phyloP scores from a whole-genome alignment of 495 filamentous ascomycete genomes.

The Aspergillus baeticus region DNA sequence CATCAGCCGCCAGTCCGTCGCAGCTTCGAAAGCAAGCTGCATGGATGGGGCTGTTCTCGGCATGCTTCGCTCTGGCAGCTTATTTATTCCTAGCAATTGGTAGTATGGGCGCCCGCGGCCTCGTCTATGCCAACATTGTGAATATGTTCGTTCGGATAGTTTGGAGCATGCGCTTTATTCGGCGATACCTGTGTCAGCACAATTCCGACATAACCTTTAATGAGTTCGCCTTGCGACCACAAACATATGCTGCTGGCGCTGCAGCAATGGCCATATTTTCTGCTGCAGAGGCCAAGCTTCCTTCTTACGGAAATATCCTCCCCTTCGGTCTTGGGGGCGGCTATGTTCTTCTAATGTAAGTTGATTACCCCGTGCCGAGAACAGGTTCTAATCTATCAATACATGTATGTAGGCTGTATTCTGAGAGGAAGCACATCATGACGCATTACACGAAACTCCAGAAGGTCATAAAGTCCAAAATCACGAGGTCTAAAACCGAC shows the following conservation, averaged over 20 bases:
- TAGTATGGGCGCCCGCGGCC: constrained; percentile 68
- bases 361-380: constrained; percentile 16
- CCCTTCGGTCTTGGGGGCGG: constrained; percentile 49
- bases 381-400: constrained; percentile 13
- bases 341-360: constrained; percentile 62
- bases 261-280: constrained; percentile 29
- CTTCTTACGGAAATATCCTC: constrained; percentile 47
- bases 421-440: constrained; percentile 59
- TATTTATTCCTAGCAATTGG: constrained; percentile 66
- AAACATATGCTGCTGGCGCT: constrained; percentile 33
- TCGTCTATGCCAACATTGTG: constrained; percentile 81
- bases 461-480: constrained; percentile 24
- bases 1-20: constrained; percentile 68
- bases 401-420: constrained; percentile 44
- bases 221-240: constrained; percentile 27
- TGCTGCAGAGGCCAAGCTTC: constrained; percentile 23
- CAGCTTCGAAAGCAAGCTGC: constrained; percentile 72
- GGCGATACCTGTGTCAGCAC: constrained; percentile 51
- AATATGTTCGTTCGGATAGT: constrained; percentile 81
- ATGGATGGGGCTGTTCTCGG: constrained; percentile 80
- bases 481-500: constrained; percentile 20
- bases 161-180: constrained; percentile 77
- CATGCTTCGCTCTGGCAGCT: constrained; percentile 67
- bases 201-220: constrained; percentile 28
- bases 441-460: constrained; percentile 45